Conservation (phyloP, 495 filamentous ascomycete genomes). For the Podospora bellae-mahoneyi region DNA sequence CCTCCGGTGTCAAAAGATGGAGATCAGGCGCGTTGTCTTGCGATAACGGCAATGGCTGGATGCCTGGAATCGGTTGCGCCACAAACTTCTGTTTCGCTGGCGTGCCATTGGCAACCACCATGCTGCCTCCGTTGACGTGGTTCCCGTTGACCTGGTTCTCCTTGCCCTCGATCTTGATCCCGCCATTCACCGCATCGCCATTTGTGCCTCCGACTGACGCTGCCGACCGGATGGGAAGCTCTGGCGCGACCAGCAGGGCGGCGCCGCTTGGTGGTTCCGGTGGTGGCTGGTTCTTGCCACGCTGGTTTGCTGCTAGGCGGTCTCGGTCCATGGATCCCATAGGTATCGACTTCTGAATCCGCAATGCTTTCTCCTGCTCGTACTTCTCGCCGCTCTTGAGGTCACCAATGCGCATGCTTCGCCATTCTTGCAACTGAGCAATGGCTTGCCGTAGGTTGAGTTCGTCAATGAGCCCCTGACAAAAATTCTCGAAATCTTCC, state of each 20-base stretch:
- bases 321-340: slow-evolving; percentile 78
- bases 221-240: slow-evolving; percentile 58
- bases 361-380: slow-evolving; percentile 79
- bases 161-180: slow-evolving; percentile 33
- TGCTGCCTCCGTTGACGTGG: slow-evolving; percentile 41
- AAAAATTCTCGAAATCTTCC: slow-evolving; percentile 81
- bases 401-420: slow-evolving; percentile 74
- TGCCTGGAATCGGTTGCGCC: slow-evolving; percentile 49
- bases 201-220: slow-evolving; percentile 21
- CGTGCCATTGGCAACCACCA: slow-evolving; percentile 40
- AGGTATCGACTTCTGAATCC: slow-evolving; percentile 65
- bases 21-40: slow-evolving; percentile 76
- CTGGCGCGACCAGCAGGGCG: slow-evolving; percentile 68
- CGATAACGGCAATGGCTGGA: slow-evolving; percentile 64
- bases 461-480: slow-evolving; percentile 80
- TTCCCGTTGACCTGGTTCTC: slow-evolving; percentile 33
- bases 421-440: slow-evolving; percentile 89
- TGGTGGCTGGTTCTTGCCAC: slow-evolving; percentile 54
- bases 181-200: slow-evolving; percentile 13
- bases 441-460: slow-evolving; percentile 89
- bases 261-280: slow-evolving; percentile 70
- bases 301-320: slow-evolving; percentile 61
- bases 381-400: slow-evolving; percentile 88
- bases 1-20: slow-evolving; percentile 81
- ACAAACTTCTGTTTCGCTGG: slow-evolving; percentile 41